Base-by-base conservation (phyloP, 2,329 filamentous ascomycete genomes). In the Penicillium palitans region DNA sequence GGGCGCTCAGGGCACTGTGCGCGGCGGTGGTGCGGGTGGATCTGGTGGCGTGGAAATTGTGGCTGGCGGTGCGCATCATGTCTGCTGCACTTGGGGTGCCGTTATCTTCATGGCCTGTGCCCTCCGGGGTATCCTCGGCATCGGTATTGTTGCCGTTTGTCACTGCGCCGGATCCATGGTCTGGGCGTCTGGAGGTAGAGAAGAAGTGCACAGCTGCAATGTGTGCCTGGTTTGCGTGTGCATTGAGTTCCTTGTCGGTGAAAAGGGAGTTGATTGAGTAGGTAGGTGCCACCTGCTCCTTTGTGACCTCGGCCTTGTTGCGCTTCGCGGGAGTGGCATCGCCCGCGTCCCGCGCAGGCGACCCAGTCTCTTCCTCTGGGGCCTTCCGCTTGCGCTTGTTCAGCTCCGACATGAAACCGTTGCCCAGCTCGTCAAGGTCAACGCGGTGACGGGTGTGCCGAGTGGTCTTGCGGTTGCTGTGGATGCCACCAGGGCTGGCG, bases 191-290 rank as follows among this genome's bases (percentile, higher is more conserved):
- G n/a, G 83, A 83, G 56, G 84, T 83, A 55, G 83, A 80, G 71
- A 88, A 86, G 73, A 80, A 80, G 61, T 80, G 78, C 4, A 82
- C 79, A 0, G 86, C 82, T 6, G 84, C 85, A 31, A 83, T 78
- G 51, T 85, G 83, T 3, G 86, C 86, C 46, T 82, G 80, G 65
- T 86, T 86, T 60, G 84, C 85, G 55, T 85, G 83, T 70, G 84
- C 78, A 52, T 81, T 81, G 53, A 88, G 80, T 71, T 88, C 86
- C 74, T 87, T 88, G 61, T 88, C 85, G 3, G 84, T 88, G 69
- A 88, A 88, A 17, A 88, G 78, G n/a, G 82, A 80, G 56, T 87
- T 81, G 57, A 88, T 80, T 8, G 83, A 86, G 72, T 86, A 87
- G 5, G 81, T 78, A 2, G 84, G 78, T 8, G 84, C 81, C 61